A percentile compares a stretch with the other conserved stretches of the same genome.
These are phyloP conservation scores for Spathaspora boniae DNA, from an alignment of 805 yeast genomes.

Conservation along the genomic window DNA sequence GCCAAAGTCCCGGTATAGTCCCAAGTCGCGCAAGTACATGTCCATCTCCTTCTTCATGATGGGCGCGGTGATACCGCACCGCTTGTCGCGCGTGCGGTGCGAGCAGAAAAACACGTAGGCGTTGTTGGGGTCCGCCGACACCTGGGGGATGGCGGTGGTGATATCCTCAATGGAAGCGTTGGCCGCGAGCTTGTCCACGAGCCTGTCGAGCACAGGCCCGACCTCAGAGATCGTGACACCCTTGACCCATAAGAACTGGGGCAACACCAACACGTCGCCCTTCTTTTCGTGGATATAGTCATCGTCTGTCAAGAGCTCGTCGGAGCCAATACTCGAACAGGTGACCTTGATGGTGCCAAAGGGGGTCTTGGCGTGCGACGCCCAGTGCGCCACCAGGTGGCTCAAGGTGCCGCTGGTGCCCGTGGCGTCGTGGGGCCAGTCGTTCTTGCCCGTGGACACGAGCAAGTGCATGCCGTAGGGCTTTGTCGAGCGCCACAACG, in stretches of 20 bases:
- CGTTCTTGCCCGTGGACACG: constrained; percentile 78
- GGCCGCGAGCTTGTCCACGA: constrained; percentile 41
- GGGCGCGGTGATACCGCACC: constrained; percentile 95
- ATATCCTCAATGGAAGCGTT: constrained; percentile 10
- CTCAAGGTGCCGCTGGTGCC: constrained; percentile 44
- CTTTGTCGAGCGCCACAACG: constrained; percentile 67
- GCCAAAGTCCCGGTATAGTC: constrained; percentile 68
- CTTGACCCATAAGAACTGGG: constrained; percentile 69
- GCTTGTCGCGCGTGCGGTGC: constrained; percentile 84
- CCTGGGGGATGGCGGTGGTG: constrained; percentile 13
- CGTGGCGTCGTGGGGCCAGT: constrained; percentile 80
- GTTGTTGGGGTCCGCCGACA: constrained; percentile 27
- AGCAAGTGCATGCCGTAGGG: constrained; percentile 70
- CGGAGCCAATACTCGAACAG: constrained; percentile 53
- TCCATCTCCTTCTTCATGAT: constrained; percentile 80
- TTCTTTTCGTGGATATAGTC: constrained; percentile 39
- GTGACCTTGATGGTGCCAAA: constrained; percentile 43
- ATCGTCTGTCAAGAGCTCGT: constrained; percentile 36
- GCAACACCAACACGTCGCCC: constrained; percentile 65
- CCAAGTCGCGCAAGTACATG: constrained; percentile 63
- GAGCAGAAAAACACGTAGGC: constrained; percentile 77
- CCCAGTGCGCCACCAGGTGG: constrained; percentile 40
- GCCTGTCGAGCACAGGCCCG: constrained; percentile 36
- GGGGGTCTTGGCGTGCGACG: constrained; percentile 15
- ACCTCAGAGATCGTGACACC: constrained; percentile 46